Conservation (phyloP, 257 asterid species). For the Catharanthus roseus region DNA sequence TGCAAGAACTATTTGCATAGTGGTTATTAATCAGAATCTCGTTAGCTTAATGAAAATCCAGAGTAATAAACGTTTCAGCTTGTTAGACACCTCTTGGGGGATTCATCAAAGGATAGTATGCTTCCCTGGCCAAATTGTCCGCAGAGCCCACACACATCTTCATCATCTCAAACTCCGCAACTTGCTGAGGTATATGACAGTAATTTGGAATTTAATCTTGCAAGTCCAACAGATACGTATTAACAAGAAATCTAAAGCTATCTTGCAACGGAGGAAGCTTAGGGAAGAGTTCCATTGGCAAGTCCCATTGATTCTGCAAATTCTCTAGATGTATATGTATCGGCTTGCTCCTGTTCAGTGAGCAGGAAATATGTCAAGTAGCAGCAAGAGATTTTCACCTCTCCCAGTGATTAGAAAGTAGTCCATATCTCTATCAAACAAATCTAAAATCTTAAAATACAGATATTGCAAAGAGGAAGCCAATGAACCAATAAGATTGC, state of each 20-base stretch:
- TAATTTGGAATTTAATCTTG: neutral
- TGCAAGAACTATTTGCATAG: neutral
- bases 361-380: conserved; percentile 10
- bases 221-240: conserved; percentile 12
- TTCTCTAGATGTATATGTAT: conserved; percentile 63
- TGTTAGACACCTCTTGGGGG: neutral
- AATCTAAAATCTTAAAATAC: neutral
- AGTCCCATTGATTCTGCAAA: conserved; percentile 88
- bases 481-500: neutral
- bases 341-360: conserved; percentile 89
- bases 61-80: neutral
- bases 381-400: conserved; percentile 4
- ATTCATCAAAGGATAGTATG: neutral
- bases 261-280: conserved; percentile 29
- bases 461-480: neutral
- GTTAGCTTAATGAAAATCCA: conserved; percentile 12
- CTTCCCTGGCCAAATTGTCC: neutral
- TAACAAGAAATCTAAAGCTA: conserved; percentile 1
- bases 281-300: conserved; percentile 61
- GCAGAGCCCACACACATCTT: conserved; percentile 3
- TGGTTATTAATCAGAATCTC: conserved; percentile 1
- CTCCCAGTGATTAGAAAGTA: neutral
- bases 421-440: neutral
- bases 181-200: neutral
- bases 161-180: neutral